Conservation (phyloP, 1,284 basidiomycete genomes). For the Ustilago cynodontis region DNA sequence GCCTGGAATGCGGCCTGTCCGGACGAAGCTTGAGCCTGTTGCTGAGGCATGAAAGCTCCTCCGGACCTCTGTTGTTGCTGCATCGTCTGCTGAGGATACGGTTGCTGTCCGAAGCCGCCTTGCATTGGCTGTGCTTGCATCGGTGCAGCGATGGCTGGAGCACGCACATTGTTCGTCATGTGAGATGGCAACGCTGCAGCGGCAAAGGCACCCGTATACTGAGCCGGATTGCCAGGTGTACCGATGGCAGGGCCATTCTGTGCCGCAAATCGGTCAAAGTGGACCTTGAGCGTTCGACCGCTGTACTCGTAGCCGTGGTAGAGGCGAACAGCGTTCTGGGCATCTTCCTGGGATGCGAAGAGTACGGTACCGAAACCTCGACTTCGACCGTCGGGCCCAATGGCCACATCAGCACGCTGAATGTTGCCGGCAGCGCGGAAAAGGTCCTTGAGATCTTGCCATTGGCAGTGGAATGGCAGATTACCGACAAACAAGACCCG, state of each 20-base stretch:
- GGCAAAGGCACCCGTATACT: slow-evolving; percentile 67
- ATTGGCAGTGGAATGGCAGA: slow-evolving; percentile 68
- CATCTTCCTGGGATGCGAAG: slow-evolving; percentile 90
- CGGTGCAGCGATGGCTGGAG: slow-evolving; percentile 16
- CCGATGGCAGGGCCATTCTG: slow-evolving; percentile 45
- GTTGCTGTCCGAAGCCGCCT: slow-evolving; percentile 17
- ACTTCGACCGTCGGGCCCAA: slow-evolving; percentile 90
- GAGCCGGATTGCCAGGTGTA: slow-evolving; percentile 63
- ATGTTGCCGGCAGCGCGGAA: slow-evolving; percentile 76
- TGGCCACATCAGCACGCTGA: slow-evolving; percentile 89
- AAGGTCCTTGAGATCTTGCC: slow-evolving; percentile 69
- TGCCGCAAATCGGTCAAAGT: slow-evolving; percentile 76
- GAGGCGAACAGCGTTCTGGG: slow-evolving; percentile 80
- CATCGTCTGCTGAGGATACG: slow-evolving; percentile 18
- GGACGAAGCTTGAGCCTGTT: slow-evolving; percentile 25
- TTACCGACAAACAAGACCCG: slow-evolving; percentile 69
- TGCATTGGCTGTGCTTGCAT: slow-evolving; percentile 26
- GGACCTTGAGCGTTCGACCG: slow-evolving; percentile 84
- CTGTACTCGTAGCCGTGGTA: slow-evolving; percentile 80
- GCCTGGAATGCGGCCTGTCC: slow-evolving; percentile 21
- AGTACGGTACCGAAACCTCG: slow-evolving; percentile 93
- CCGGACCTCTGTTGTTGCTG: slow-evolving; percentile 29
- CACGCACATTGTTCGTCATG: slow-evolving; percentile 47
- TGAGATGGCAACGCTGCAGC: slow-evolving; percentile 61
- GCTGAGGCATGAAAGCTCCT: slow-evolving; percentile 9